phyloP scores from a whole-genome alignment of 371 early-diverging fungal genomes.

The Mucor lusitanicus region DNA sequence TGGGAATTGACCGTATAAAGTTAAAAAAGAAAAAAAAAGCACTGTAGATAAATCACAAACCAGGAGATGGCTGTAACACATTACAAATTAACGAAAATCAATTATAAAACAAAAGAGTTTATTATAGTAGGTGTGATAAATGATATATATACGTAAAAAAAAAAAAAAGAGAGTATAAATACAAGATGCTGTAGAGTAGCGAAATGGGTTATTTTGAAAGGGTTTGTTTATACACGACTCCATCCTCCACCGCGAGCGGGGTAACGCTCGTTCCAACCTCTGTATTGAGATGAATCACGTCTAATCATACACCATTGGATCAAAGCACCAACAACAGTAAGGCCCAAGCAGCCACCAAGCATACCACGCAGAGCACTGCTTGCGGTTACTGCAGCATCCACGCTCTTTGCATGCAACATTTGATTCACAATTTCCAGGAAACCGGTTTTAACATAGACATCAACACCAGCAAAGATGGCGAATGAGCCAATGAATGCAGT shows the following conservation, averaged over 20 bases:
- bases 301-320: slow-evolving; percentile 50
- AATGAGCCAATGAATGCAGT: slow-evolving; percentile 61
- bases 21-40: too few relatives aligned
- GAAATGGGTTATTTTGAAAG: neutral
- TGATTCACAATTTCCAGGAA: slow-evolving; percentile 41
- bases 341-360: slow-evolving; percentile 56
- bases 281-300: slow-evolving; percentile 18
- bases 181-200: neutral
- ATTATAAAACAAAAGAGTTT: neutral
- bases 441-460: slow-evolving; percentile 58
- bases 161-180: neutral
- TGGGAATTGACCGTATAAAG: slow-evolving; percentile 21
- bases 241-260: slow-evolving; percentile 37
- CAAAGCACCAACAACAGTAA: slow-evolving; percentile 53
- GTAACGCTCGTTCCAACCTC: slow-evolving; percentile 38
- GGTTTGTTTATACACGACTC: slow-evolving; percentile 37
- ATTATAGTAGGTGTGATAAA: neutral
- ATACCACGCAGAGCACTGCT: slow-evolving; percentile 53
- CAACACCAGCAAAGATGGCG: slow-evolving; percentile 57
- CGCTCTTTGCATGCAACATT: slow-evolving; percentile 34
- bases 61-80: neutral
- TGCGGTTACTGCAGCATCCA: slow-evolving; percentile 24
- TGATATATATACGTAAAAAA: neutral
- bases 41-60: neutral
- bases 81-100: neutral